Base-by-base conservation (phyloP, 305 asterid genomes). In the Withania somnifera region DNA sequence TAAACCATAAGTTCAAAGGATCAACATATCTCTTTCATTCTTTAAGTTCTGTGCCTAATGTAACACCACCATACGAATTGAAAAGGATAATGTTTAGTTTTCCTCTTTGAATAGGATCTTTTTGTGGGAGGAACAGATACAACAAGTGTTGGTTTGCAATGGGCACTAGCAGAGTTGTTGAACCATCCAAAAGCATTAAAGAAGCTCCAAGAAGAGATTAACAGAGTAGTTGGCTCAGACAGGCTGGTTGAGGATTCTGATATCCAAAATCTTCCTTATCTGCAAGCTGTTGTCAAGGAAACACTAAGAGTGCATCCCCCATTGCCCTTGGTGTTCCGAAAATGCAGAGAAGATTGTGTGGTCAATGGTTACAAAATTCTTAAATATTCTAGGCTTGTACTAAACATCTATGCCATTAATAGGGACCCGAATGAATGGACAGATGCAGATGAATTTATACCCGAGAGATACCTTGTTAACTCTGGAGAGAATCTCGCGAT, bases 51-150 rank as follows among this genome's bases (percentile, higher is more conserved):
- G 5, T 14, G 42, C 11, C 20, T 6, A 28, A 6, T 28, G 2
- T 26, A 61, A 32, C 38, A 61, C 20, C 40, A 26, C 10, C 20
- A 61, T 61, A 61, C 69, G 28, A 61, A 28, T 14, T 61, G 22
- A 14, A 28, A 63, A 30, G 22, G 6, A 63, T 30, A 63, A 63
- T 30, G 71, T 30, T 63, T 63, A 7, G 32, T 10, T 68, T 68
- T 68, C 50, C 66, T n/a, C 17, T 26, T 26, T 17, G 78, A 75
- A 17, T 82, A 82, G 91, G 90, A 87, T 58, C 51, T 88, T 40
- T 88, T 88, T 83, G 40, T 77, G 24, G 90, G 90, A 0, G 91
- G 87, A 77, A 88, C 90, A 10, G 87, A 88, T 57, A 88, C 91
- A 40, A 81, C 91, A 50, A 87, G 89, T 9, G 81, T 87, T 9